Percentiles rank a stretch among this genome's conserved stretches.
These are phyloP conservation scores for Sugiyamaella sp. DNA, from an alignment of 1,139 yeast species.

Conservation along the genomic window DNA sequence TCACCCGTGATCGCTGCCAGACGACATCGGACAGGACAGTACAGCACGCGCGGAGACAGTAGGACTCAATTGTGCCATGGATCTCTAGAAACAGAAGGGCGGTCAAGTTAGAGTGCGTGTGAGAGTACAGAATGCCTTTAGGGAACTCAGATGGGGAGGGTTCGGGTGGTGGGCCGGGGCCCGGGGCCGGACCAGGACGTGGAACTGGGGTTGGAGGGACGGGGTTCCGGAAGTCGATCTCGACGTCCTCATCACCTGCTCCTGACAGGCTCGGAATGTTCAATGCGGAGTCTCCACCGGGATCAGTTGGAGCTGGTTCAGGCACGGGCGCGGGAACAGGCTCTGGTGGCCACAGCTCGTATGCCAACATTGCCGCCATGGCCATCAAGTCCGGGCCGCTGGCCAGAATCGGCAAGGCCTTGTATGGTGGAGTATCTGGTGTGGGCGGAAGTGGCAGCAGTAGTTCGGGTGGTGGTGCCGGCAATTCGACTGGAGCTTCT, in stretches of 20 bases:
- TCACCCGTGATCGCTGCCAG: no score
- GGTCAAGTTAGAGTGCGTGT: neutral
- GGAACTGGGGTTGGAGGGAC: neutral
- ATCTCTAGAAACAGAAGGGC: neutral
- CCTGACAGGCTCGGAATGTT: conserved; percentile 7
- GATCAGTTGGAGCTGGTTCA: neutral
- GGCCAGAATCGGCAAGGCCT: conserved; percentile 41
- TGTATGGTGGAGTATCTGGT: conserved; percentile 29
- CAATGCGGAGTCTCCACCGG: conserved; percentile 6
- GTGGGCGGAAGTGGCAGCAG: no score
- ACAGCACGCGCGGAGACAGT: no score
- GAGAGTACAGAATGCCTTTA: neutral
- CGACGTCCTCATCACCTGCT: conserved; percentile 9
- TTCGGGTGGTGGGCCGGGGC: no score
- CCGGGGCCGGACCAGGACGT: no score
- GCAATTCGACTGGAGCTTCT: no score
- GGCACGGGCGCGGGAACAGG: neutral
- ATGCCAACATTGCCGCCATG: conserved; percentile 35
- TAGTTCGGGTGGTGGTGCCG: no score
- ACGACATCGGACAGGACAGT: no score
- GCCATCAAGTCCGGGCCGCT: conserved; percentile 37
- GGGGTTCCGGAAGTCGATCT: neutral
- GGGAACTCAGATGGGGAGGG: neutral
- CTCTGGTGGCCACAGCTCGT: conserved; percentile 12
- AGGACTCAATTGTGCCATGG: neutral